These are phyloP conservation scores for Phytophthora parvispora DNA, from an alignment of 352 stramenopile genomes.

Conservation along the genomic window DNA sequence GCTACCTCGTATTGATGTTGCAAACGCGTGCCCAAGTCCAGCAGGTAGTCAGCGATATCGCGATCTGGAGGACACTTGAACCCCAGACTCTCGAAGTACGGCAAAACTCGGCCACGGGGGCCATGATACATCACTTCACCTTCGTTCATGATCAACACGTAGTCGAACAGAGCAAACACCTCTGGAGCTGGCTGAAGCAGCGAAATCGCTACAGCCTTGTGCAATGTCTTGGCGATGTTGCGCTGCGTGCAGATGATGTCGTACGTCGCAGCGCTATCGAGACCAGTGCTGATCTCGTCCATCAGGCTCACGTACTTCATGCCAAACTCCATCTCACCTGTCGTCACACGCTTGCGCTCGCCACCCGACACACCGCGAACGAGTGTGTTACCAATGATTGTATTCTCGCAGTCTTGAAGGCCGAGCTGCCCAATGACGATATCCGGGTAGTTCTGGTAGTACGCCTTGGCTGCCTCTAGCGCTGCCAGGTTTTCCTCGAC, in stretches of 20 bases:
- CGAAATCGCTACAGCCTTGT: conserved; percentile 56
- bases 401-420: conserved; percentile 56
- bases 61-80: conserved; percentile 45
- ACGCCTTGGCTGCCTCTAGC: conserved; percentile 14
- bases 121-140: conserved; percentile 89
- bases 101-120: conserved; percentile 61
- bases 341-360: conserved; percentile 76
- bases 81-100: conserved; percentile 69
- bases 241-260: conserved; percentile 50
- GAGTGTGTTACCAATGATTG: conserved; percentile 61
- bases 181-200: conserved; percentile 81
- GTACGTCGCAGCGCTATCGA: conserved; percentile 91
- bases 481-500: too few relatives aligned
- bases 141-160: conserved; percentile 66
- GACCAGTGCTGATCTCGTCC: conserved; percentile 93
- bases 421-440: conserved; percentile 60
- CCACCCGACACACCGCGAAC: conserved; percentile 73
- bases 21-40: conserved; percentile 46
- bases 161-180: conserved; percentile 65
- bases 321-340: conserved; percentile 85
- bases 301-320: conserved; percentile 73
- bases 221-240: conserved; percentile 40
- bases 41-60: conserved; percentile 47
- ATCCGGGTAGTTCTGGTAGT: conserved; percentile 46
- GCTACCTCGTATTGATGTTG: conserved; percentile 43